Percentiles rank a stretch among this genome's conserved stretches.
Evolutionary conservation across 129 eudicot species (phyloP).

Genomic region (Tanacetum coccineum): DNA sequence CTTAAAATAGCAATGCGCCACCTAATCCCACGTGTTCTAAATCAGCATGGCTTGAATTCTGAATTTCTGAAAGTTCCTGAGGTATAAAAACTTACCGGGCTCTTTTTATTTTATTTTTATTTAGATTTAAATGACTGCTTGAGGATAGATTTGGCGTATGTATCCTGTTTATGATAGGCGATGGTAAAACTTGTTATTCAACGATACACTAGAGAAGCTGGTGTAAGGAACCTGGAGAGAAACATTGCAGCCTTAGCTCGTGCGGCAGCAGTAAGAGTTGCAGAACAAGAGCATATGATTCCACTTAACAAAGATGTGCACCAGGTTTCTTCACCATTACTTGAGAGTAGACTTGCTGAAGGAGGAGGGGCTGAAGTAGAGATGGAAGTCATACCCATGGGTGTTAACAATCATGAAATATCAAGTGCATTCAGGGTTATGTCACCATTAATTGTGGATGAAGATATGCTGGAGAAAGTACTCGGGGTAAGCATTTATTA

Average conservation of each 20-base stretch:
- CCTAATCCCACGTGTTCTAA: conserved; percentile 89
- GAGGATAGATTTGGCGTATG: background rate
- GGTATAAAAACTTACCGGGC: conserved; percentile 38
- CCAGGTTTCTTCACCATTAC: conserved; percentile 72
- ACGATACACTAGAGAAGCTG: conserved; percentile 97
- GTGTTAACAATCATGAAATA: conserved; percentile 68
- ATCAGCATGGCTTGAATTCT: conserved; percentile 86
- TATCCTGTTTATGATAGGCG: conserved; percentile 40
- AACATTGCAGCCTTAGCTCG: conserved; percentile 95
- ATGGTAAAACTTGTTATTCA: conserved; percentile 85
- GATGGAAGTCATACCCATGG: conserved; percentile 92
- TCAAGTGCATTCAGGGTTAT: conserved; percentile 56
- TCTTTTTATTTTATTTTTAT: background rate
- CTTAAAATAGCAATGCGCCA: conserved; percentile 76
- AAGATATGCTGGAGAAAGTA: conserved; percentile 83
- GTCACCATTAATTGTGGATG: conserved; percentile 81
- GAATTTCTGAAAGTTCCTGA: conserved; percentile 80
- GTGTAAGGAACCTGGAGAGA: conserved; percentile 89
- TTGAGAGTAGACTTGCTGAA: conserved; percentile 79
- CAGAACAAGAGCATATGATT: conserved; percentile 75
- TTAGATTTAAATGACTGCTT: no score
- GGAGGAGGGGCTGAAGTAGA: conserved; percentile 78
- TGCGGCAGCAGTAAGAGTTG: conserved; percentile 92
- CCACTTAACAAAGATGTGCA: conserved; percentile 78
- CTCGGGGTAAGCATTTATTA: conserved; percentile 62